These are phyloP conservation scores for Orbilia oligospora DNA, from an alignment of 2,329 filamentous ascomycete genomes.

Conservation along the genomic window DNA sequence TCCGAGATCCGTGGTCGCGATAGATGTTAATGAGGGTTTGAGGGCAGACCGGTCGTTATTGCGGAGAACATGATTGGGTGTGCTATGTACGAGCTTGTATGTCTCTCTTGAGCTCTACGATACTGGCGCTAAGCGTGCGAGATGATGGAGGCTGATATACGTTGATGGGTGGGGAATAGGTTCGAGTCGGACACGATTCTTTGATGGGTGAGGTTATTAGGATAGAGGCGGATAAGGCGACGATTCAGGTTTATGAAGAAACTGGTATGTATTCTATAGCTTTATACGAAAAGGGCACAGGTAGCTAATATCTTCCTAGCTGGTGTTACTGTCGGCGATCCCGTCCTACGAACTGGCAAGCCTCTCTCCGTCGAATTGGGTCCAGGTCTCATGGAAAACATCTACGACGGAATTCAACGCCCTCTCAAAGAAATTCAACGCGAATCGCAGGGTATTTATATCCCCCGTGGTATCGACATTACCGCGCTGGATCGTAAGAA, in stretches of 20 bases:
- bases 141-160: slow-evolving; percentile 1
- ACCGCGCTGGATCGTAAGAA: slow-evolving; percentile 89
- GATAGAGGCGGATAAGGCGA: slow-evolving; percentile 94
- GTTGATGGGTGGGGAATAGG: slow-evolving; percentile 70
- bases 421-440: slow-evolving; percentile 88
- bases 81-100: slow-evolving; percentile 98
- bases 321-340: slow-evolving; percentile 95
- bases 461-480: slow-evolving; percentile 90
- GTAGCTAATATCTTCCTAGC: slow-evolving; percentile 70
- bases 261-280: slow-evolving; percentile 76
- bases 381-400: slow-evolving; percentile 96
- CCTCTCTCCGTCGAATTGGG: slow-evolving; percentile 97
- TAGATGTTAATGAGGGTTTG: slow-evolving; percentile 36
- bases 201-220: slow-evolving; percentile 98
- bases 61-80: slow-evolving; percentile 99
- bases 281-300: slow-evolving; percentile 3
- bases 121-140: background rate
- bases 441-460: slow-evolving; percentile 90
- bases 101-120: slow-evolving; percentile 65
- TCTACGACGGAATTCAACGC: slow-evolving; percentile 99
- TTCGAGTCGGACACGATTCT: slow-evolving; percentile 90
- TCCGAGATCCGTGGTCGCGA: slow-evolving; percentile 19
- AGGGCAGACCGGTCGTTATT: slow-evolving; percentile 85
- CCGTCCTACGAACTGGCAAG: slow-evolving; percentile 90
- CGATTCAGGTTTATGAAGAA: slow-evolving; percentile 99